Percentiles rank a stretch among this genome's conserved stretches.
Conservation (phyloP, 768 basidiomycete species). For the Boletus vermiculosoides region DNA sequence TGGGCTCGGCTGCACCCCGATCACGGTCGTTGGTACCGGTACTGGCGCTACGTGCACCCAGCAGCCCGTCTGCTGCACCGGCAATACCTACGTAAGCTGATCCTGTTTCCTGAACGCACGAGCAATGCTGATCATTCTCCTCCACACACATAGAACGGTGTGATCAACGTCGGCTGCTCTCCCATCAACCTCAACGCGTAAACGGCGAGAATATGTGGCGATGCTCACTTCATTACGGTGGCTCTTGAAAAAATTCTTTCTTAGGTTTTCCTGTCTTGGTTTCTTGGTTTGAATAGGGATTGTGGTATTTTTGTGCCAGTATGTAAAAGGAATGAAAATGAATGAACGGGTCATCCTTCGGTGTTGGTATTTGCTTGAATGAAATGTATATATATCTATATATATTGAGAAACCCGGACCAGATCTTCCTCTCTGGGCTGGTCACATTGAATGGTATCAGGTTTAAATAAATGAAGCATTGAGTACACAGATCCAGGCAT, state of each 20-base stretch:
- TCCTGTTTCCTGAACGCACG: background rate
- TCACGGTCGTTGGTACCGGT: background rate
- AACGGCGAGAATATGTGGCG: background rate
- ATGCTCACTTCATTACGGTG: background rate
- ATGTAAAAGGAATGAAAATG: background rate
- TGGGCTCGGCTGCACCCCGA: slow-evolving; percentile 6
- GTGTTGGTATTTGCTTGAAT: background rate
- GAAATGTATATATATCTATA: too few relatives aligned
- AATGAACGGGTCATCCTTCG: too few relatives aligned
- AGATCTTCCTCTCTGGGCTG: background rate
- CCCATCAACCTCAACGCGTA: background rate
- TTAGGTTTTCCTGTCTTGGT: background rate
- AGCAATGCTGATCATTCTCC: background rate
- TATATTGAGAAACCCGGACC: background rate
- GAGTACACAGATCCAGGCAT: background rate
- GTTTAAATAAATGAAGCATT: background rate
- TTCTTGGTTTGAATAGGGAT: background rate
- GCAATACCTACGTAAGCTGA: slow-evolving; percentile 9
- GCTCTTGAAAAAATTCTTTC: background rate
- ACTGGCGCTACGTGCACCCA: slow-evolving; percentile 3
- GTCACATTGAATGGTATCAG: too few relatives aligned
- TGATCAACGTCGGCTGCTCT: slow-evolving; percentile 9
- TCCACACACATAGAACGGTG: background rate
- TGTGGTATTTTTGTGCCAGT: background rate
- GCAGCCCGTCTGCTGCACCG: slow-evolving; percentile 20